phyloP scores from a whole-genome alignment of 768 basidiomycete species.

The Phanerochaete sordida region DNA sequence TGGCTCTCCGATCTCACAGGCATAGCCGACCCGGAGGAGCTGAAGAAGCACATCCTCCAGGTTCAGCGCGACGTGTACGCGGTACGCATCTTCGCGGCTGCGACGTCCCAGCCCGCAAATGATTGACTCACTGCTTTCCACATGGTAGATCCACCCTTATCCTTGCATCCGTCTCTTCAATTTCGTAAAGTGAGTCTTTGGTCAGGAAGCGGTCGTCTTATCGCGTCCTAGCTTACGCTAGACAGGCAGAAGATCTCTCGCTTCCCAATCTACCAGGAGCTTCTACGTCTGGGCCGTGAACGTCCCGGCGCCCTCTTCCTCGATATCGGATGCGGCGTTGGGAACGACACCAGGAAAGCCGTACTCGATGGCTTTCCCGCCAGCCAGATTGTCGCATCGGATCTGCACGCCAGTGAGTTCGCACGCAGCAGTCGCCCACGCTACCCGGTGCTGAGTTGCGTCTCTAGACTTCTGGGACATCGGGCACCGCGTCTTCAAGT shows the following conservation, averaged over 20 bases:
- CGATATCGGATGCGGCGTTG: slow-evolving; percentile 46
- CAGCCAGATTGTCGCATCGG: slow-evolving; percentile 34
- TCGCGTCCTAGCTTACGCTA: neutral
- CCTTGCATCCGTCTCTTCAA: slow-evolving; percentile 27
- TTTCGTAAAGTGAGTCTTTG: slow-evolving; percentile 18
- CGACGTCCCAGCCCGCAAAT: neutral
- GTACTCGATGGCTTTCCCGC: slow-evolving; percentile 41
- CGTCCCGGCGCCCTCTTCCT: slow-evolving; percentile 36
- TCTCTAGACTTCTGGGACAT: slow-evolving; percentile 58
- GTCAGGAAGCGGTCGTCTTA: neutral
- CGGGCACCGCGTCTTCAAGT: slow-evolving; percentile 58
- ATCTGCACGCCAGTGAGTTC: slow-evolving; percentile 33
- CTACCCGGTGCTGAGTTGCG: neutral
- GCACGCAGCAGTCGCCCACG: neutral
- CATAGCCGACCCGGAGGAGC: slow-evolving; percentile 26
- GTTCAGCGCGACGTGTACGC: slow-evolving; percentile 28
- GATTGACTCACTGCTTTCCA: neutral
- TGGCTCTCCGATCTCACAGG: slow-evolving; percentile 23
- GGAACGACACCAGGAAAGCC: slow-evolving; percentile 39
- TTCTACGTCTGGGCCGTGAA: slow-evolving; percentile 35
- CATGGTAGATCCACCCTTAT: slow-evolving; percentile 25
- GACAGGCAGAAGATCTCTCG: slow-evolving; percentile 23
- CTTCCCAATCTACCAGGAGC: slow-evolving; percentile 21
- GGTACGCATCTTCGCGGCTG: slow-evolving; percentile 14
- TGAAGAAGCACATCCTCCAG: slow-evolving; percentile 27